Evolutionary conservation across 148 eudicot species (phyloP).

Genomic region (Talinum fruticosum): DNA sequence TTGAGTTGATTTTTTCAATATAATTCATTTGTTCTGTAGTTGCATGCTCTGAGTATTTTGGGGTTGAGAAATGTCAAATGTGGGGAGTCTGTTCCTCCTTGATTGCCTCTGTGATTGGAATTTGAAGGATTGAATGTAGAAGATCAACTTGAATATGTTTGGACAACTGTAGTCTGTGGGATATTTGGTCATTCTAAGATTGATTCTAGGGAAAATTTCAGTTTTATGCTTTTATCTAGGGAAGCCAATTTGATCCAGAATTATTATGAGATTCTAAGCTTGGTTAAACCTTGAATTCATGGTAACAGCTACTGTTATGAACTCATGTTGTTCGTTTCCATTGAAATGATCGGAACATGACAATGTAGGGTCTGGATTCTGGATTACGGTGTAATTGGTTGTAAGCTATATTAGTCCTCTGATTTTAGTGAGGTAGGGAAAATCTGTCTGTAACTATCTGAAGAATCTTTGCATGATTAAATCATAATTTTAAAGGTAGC

Average conservation of each 20-base stretch:
- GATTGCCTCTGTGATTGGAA: background rate
- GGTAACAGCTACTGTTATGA: background rate
- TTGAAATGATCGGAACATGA: background rate
- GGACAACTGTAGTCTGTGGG: background rate
- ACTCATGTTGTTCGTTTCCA: background rate
- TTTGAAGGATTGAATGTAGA: slow-evolving; percentile 11
- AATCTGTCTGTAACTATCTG: background rate
- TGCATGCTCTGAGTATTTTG: slow-evolving; percentile 3
- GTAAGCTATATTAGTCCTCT: no score
- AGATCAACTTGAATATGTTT: background rate
- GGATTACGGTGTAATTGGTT: background rate
- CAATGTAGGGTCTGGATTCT: background rate
- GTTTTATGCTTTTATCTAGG: background rate
- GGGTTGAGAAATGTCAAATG: slow-evolving; percentile 3
- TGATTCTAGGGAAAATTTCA: background rate
- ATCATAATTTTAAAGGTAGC: background rate
- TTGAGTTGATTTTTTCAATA: background rate
- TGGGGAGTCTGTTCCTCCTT: background rate
- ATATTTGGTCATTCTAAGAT: background rate
- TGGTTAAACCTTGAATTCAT: background rate
- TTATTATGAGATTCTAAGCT: background rate
- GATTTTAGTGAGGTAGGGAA: no score
- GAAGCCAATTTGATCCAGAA: slow-evolving; percentile 3
- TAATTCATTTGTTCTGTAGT: slow-evolving; percentile 1
- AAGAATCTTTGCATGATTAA: background rate